Evolutionary conservation across 2,329 filamentous ascomycete genomes (phyloP), one percentile per base, ranked within the genome.

Genomic region (Fusarium multiceps): DNA sequence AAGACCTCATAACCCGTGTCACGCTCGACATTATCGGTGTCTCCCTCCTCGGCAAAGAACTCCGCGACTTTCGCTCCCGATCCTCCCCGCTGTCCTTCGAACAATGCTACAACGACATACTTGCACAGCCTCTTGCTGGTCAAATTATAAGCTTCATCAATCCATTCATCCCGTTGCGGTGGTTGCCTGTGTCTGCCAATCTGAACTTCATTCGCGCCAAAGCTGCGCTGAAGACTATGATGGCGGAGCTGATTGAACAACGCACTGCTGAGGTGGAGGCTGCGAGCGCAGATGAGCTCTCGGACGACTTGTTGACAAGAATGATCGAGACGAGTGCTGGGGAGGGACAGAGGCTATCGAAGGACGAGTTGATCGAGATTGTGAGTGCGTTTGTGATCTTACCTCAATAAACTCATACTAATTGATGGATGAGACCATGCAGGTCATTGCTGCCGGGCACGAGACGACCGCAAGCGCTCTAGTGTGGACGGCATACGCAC

Each of bases 361-460:
- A 54, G 13, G 45, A 70, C n/a, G 67, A 70, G 20, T 11, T 70
- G 14, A 67, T 68, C 7, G 67, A 70, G 7, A 46, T 70, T 6
- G 67, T 70, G 23, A 28, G 67, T 10, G 2, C 2, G 2, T 4
- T 13, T 2, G 2, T 1, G 6, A 7, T 20, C 4, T 7, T 14
- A 3, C 11, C 9, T 28, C 67, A 1, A 51, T 25, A 1, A 0
- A 2, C 3, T 0, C 7, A 0, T 1, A 1, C 32, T 50, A 50
- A 50, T 18, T 20, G 2, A 3, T 37, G 7, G 23, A 3, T 12
- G 5, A 68, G 65, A 64, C 53, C 0, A 65, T 68, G 65, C 65
- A 68, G 48, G 66, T 70, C 8, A 70, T 71, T 4, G 54, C 57
- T 2, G 67, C 65, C 1, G 67, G 67, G 1, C 67, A 70, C 7